phyloP scores from a whole-genome alignment of 495 filamentous ascomycete genomes.

The Entonaema liquescens region DNA sequence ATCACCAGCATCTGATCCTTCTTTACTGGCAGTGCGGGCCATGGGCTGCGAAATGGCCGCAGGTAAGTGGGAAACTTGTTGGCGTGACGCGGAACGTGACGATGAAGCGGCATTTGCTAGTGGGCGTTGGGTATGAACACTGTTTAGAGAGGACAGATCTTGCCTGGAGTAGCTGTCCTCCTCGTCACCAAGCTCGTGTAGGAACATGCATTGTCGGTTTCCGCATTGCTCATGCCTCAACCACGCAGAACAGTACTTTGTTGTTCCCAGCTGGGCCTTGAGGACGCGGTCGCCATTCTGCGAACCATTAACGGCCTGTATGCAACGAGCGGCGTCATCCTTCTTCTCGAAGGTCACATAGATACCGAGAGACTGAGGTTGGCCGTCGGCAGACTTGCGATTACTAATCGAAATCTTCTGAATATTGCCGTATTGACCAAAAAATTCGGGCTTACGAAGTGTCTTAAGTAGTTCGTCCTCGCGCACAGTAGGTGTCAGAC shows the following conservation, averaged over 20 bases:
- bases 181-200: conserved; percentile 96
- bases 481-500: conserved; percentile 85
- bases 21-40: conserved; percentile 76
- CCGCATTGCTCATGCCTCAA: conserved; percentile 90
- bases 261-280: conserved; percentile 94
- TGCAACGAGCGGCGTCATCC: conserved; percentile 87
- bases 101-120: conserved; percentile 52
- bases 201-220: conserved; percentile 95
- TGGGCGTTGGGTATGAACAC: conserved; percentile 79
- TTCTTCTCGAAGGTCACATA: conserved; percentile 95
- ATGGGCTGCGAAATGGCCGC: conserved; percentile 72
- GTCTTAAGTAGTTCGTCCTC: conserved; percentile 92
- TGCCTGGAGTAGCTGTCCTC: conserved; percentile 96
- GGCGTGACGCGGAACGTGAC: conserved; percentile 60
- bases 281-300: conserved; percentile 87
- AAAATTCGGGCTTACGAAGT: conserved; percentile 87
- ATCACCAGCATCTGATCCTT: conserved; percentile 75
- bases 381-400: conserved; percentile 75
- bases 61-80: conserved; percentile 58
- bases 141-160: conserved; percentile 96
- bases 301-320: conserved; percentile 89
- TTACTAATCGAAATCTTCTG: conserved; percentile 99
- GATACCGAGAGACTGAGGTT: conserved; percentile 84
- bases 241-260: conserved; percentile 98
- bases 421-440: conserved; percentile 98